These are phyloP conservation scores for Chytridium lagenaria DNA, from an alignment of 371 early-diverging fungal species.

Conservation along the genomic window DNA sequence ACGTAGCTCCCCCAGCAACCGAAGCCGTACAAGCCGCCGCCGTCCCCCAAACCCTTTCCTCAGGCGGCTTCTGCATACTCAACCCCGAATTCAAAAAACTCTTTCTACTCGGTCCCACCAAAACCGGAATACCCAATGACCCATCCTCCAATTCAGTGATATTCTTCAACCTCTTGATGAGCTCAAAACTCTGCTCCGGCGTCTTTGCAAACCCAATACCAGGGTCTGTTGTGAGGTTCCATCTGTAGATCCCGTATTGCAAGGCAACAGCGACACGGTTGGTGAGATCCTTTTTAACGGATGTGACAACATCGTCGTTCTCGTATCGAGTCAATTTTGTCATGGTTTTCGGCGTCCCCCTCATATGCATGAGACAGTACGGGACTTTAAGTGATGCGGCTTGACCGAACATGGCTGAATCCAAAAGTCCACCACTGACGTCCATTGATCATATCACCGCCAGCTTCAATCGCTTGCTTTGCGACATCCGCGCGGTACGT, in stretches of 20 bases:
- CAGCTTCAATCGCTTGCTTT: slow-evolving; percentile 78
- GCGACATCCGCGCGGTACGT: slow-evolving; percentile 90
- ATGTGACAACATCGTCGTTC: slow-evolving; percentile 71
- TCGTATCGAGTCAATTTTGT: slow-evolving; percentile 73
- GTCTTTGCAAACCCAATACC: slow-evolving; percentile 98
- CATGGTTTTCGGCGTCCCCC: slow-evolving; percentile 94
- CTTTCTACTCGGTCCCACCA: slow-evolving; percentile 87
- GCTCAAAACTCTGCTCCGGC: slow-evolving; percentile 81
- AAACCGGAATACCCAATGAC: slow-evolving; percentile 71
- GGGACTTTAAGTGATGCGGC: slow-evolving; percentile 84
- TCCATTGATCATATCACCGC: slow-evolving; percentile 94
- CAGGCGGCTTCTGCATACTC: slow-evolving; percentile 73
- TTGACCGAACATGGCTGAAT: slow-evolving; percentile 78
- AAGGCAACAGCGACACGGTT: slow-evolving; percentile 72
- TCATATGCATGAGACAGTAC: slow-evolving; percentile 96
- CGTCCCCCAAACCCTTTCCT: slow-evolving; percentile 86
- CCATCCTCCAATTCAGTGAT: slow-evolving; percentile 58
- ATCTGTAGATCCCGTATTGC: slow-evolving; percentile 82
- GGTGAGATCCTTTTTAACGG: slow-evolving; percentile 73
- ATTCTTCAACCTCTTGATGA: slow-evolving; percentile 57
- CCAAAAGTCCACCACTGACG: slow-evolving; percentile 87
- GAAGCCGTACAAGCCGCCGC: slow-evolving; percentile 92
- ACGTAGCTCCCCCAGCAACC: slow-evolving; percentile 83
- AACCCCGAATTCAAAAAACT: slow-evolving; percentile 67
- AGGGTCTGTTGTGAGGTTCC: slow-evolving; percentile 97